A percentile compares a stretch with the other conserved stretches of the same genome.
Evolutionary conservation across 306 rosid genomes (phyloP).

Genomic region (Biancaea sappan): DNA sequence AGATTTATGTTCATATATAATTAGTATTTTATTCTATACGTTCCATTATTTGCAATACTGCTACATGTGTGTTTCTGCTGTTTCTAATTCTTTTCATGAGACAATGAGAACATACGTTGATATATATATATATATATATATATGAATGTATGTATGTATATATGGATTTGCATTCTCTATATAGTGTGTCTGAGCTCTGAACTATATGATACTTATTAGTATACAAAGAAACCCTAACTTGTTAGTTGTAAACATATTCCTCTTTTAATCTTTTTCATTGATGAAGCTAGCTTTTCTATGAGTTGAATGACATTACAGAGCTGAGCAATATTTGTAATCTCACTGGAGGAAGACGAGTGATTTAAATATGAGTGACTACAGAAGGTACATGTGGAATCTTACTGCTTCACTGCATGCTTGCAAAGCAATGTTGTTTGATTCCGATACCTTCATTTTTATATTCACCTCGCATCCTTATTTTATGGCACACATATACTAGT

Average conservation of each 20-base stretch:
- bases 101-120: not conserved
- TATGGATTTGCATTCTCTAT: not conserved
- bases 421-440: constrained; percentile 8
- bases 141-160: too few relatives aligned
- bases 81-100: not conserved
- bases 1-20: not conserved
- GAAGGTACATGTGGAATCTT: not conserved
- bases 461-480: not conserved
- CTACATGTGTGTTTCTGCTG: not conserved
- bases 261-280: too few relatives aligned
- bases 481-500: not conserved
- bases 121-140: not conserved
- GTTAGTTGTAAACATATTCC: not conserved
- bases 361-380: not conserved
- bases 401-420: not conserved
- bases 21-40: not conserved
- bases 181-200: not conserved
- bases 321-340: not conserved
- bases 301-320: not conserved
- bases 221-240: constrained; percentile 2
- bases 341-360: not conserved
- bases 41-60: not conserved
- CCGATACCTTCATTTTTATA: not conserved
- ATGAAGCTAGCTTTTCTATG: not conserved
- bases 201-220: not conserved